Percentiles rank a stretch among this genome's conserved stretches.
Conservation (phyloP, 1,284 basidiomycete species). For the Trametes versicolor region DNA sequence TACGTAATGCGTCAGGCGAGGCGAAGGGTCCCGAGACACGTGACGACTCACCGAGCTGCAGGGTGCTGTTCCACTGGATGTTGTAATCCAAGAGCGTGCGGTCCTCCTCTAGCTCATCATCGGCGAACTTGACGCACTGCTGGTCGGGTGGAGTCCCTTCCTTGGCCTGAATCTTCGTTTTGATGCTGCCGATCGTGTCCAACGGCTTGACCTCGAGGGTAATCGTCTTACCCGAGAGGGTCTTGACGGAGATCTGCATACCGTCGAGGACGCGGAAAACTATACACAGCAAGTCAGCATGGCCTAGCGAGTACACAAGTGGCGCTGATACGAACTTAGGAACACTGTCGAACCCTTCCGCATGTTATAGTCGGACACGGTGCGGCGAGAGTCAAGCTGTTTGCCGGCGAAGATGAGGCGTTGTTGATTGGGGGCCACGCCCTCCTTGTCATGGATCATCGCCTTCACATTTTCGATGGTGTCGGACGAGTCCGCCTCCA, state of each 20-base stretch:
- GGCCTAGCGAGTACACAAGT: background rate
- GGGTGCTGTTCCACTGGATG: constrained; percentile 40
- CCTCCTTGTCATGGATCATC: constrained; percentile 29
- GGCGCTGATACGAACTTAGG: constrained; percentile 33
- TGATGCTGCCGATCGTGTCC: constrained; percentile 43
- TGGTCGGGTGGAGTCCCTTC: constrained; percentile 35
- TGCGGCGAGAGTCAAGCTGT: background rate
- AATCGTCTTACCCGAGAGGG: constrained; percentile 42
- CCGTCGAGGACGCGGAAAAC: constrained; percentile 45
- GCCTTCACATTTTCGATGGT: constrained; percentile 28
- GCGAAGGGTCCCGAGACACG: constrained; percentile 66
- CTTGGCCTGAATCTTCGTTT: constrained; percentile 44
- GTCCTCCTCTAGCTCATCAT: constrained; percentile 39
- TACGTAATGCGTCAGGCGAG: constrained; percentile 12
- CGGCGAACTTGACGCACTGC: constrained; percentile 39
- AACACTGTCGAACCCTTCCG: constrained; percentile 46
- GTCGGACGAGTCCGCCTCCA: constrained; percentile 29
- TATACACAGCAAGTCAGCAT: constrained; percentile 5
- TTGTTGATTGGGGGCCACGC: constrained; percentile 1
- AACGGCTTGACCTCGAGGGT: constrained; percentile 43
- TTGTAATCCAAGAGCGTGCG: constrained; percentile 40
- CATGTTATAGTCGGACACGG: constrained; percentile 31
- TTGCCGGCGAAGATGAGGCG: background rate
- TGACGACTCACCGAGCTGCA: constrained; percentile 34
- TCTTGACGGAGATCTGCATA: constrained; percentile 46